Percentiles rank a stretch among this genome's conserved stretches.
These are phyloP conservation scores for Tetracentron sinense DNA, from an alignment of 164 flowering plant genomes.

Conservation along the genomic window DNA sequence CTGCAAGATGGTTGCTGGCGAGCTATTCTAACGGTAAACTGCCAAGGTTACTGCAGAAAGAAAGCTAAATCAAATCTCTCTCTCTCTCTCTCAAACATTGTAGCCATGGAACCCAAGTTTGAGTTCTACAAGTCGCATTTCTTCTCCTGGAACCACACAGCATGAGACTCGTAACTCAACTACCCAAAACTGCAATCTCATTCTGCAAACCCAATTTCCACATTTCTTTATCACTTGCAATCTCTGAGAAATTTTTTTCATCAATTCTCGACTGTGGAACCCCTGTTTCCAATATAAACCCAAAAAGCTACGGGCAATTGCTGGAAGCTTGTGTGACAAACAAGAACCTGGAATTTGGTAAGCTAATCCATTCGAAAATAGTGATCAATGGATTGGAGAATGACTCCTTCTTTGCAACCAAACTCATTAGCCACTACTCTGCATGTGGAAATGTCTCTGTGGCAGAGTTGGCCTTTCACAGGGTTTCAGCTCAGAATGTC, in stretches of 20 bases:
- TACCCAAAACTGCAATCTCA: neutral
- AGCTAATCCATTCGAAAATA: slow-evolving; percentile 25
- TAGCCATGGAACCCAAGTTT: neutral
- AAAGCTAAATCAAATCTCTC: too few species aligned
- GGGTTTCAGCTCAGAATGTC: slow-evolving; percentile 10
- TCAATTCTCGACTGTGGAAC: slow-evolving; percentile 5
- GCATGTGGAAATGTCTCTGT: slow-evolving; percentile 8
- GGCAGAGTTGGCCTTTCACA: slow-evolving; percentile 17
- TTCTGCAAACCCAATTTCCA: neutral
- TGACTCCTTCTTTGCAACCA: slow-evolving; percentile 24
- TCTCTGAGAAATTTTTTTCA: neutral
- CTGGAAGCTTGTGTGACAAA: slow-evolving; percentile 15
- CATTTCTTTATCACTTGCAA: slow-evolving; percentile 4
- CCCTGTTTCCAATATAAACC: slow-evolving; percentile 1
- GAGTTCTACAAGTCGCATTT: neutral
- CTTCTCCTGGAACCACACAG: neutral
- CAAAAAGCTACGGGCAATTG: slow-evolving; percentile 8
- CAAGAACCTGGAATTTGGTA: slow-evolving; percentile 19
- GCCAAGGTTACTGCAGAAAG: too few species aligned
- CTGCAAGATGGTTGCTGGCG: too few species aligned
- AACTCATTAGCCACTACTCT: slow-evolving; percentile 24
- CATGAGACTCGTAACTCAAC: slow-evolving; percentile 7
- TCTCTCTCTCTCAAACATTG: too few species aligned
- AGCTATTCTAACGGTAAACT: too few species aligned
- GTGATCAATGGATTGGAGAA: slow-evolving; percentile 19